phyloP scores from a whole-genome alignment of 2,329 filamentous ascomycete species.

The Paecilomyces formosus region DNA sequence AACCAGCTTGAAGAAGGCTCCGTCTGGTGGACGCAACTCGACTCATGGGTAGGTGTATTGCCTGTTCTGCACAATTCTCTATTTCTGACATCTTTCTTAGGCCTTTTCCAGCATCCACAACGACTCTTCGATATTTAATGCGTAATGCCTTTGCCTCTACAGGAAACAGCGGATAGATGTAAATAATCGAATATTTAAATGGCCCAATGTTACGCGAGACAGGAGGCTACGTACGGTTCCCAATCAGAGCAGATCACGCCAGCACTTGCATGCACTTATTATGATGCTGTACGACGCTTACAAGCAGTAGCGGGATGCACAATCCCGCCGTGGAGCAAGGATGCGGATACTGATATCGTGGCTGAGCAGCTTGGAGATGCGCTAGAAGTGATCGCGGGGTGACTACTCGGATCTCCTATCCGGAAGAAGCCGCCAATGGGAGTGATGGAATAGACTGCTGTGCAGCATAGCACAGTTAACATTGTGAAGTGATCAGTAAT shows the following conservation, averaged over 20 bases:
- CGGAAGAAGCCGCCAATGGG: constrained; percentile 12
- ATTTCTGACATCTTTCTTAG: constrained; percentile 9
- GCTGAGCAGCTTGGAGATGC: background rate
- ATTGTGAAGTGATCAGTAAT: too few species aligned
- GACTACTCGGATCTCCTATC: constrained; percentile 5
- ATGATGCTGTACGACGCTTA: too few species aligned
- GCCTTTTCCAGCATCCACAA: constrained; percentile 26
- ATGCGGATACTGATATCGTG: too few species aligned
- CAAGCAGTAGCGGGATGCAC: background rate
- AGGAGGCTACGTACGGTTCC: too few species aligned
- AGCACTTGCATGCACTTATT: too few species aligned
- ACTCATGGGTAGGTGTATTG: constrained; percentile 26
- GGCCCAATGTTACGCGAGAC: too few species aligned
- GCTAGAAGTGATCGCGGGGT: background rate
- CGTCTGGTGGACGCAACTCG: constrained; percentile 31
- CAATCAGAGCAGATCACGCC: too few species aligned
- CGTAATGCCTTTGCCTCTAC: too few species aligned
- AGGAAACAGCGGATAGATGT: too few species aligned
- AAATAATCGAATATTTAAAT: too few species aligned
- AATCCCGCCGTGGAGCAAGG: background rate
- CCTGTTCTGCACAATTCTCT: background rate
- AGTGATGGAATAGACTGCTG: background rate
- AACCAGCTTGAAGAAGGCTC: constrained; percentile 25
- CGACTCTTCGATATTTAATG: constrained; percentile 18
- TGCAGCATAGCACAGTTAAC: background rate